These are phyloP conservation scores for Rhodosporidiobolus odoratus DNA, from an alignment of 768 basidiomycete species.

Conservation along the genomic window DNA sequence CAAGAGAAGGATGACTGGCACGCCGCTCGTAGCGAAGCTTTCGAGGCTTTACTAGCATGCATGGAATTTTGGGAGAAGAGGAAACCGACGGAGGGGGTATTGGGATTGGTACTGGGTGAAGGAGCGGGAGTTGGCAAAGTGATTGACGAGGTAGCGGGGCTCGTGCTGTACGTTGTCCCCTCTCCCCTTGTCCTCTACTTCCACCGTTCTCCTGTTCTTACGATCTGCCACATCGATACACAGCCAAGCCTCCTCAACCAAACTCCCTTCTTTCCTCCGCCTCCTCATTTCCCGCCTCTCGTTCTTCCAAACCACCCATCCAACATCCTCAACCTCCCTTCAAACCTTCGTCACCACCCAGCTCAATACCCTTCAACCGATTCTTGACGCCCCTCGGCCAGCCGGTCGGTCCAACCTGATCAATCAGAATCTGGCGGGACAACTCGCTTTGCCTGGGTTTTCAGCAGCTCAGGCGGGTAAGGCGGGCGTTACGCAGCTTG, in stretches of 20 bases:
- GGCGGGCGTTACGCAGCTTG: background rate
- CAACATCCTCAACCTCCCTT: background rate
- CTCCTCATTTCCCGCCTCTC: background rate
- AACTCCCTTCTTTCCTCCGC: slow-evolving; percentile 17
- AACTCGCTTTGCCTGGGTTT: background rate
- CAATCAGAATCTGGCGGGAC: slow-evolving; percentile 16
- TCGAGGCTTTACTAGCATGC: slow-evolving; percentile 4
- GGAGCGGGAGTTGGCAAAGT: background rate
- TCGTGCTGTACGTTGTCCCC: slow-evolving; percentile 16
- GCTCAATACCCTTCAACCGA: background rate
- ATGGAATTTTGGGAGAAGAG: slow-evolving; percentile 34
- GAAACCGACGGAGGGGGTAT: slow-evolving; percentile 2
- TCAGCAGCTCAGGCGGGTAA: background rate
- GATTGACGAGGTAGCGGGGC: slow-evolving; percentile 13
- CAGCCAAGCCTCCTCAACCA: slow-evolving; percentile 30
- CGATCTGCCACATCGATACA: no score
- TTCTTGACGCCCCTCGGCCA: slow-evolving; percentile 13
- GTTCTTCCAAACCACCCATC: background rate
- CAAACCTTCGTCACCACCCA: background rate
- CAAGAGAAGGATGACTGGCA: background rate
- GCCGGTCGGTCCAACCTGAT: slow-evolving; percentile 9
- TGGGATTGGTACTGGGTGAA: slow-evolving; percentile 11
- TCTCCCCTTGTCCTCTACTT: no score
- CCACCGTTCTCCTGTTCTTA: no score
- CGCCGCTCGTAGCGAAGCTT: background rate